Evolutionary conservation across 768 basidiomycete genomes (phyloP).

Genomic region (Brasilioporus rufonigricans): DNA sequence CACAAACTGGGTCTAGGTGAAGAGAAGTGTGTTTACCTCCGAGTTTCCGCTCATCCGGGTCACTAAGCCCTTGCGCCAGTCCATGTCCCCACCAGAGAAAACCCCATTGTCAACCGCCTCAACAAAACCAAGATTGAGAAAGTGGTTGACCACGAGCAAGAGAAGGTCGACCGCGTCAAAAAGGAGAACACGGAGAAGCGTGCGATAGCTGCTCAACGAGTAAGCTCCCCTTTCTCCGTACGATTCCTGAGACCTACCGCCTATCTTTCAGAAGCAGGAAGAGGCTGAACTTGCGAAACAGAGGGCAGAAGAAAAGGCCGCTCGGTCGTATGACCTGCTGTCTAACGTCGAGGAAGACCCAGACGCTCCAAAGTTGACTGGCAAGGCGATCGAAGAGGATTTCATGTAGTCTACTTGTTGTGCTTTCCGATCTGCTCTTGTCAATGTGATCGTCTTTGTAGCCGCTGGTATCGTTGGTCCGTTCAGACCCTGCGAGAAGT

Average conservation of each 20-base stretch:
- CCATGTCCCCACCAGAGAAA: conserved; percentile 78
- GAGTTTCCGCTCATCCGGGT: background rate
- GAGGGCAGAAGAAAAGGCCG: conserved; percentile 84
- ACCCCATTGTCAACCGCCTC: conserved; percentile 85
- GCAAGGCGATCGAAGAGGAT: conserved; percentile 80
- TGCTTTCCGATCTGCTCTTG: background rate
- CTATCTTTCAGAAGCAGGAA: conserved; percentile 60
- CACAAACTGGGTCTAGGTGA: conserved; percentile 50
- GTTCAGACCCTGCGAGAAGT: no score
- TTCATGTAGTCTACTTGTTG: conserved; percentile 65
- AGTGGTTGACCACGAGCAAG: conserved; percentile 88
- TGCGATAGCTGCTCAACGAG: conserved; percentile 65
- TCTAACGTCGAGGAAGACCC: conserved; percentile 67
- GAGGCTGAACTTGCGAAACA: conserved; percentile 71
- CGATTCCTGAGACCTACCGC: background rate
- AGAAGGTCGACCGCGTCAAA: conserved; percentile 78
- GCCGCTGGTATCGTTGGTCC: no score
- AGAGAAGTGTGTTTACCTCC: conserved; percentile 52
- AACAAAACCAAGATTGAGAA: conserved; percentile 90
- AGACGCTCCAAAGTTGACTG: conserved; percentile 50
- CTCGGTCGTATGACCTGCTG: conserved; percentile 81
- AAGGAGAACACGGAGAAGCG: conserved; percentile 65
- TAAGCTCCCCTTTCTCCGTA: conserved; percentile 25
- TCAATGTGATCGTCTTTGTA: background rate
- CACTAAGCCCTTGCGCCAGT: conserved; percentile 41